Percentiles rank a stretch among this genome's conserved stretches.
These are phyloP conservation scores for Pilatotrama ljubarskyi DNA, from an alignment of 768 basidiomycete species.

Conservation along the genomic window DNA sequence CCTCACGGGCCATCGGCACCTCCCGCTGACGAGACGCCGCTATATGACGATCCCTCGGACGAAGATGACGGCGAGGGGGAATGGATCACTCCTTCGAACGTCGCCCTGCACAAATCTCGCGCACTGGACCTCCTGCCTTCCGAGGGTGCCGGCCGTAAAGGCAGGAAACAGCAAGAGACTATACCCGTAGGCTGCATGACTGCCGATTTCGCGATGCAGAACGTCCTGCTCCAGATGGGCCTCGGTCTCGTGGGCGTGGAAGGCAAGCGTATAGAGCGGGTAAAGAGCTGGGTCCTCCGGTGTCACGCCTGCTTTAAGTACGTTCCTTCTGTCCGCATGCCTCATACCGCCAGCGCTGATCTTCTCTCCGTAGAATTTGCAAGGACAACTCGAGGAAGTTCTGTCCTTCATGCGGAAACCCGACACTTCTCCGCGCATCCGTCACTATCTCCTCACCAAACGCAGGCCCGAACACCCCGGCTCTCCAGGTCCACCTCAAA, in stretches of 20 bases:
- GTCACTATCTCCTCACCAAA: conserved; percentile 77
- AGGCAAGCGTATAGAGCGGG: conserved; percentile 85
- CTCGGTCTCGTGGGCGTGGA: conserved; percentile 86
- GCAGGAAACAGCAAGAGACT: conserved; percentile 37
- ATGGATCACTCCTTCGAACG: conserved; percentile 95
- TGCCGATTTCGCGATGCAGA: conserved; percentile 99
- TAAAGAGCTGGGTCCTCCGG: conserved; percentile 93
- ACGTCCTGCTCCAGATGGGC: conserved; percentile 93
- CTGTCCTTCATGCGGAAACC: conserved; percentile 96
- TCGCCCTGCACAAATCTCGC: conserved; percentile 81
- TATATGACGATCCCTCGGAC: conserved; percentile 78
- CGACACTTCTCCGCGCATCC: conserved; percentile 86
- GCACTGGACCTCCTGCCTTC: conserved; percentile 81
- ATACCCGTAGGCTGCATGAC: conserved; percentile 92
- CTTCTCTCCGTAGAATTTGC: conserved; percentile 65
- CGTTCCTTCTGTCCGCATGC: conserved; percentile 37
- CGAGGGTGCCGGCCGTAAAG: conserved; percentile 35
- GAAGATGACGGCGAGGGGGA: conserved; percentile 87
- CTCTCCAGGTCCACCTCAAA: conserved; percentile 90
- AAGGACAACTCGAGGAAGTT: conserved; percentile 94
- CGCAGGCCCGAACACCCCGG: conserved; percentile 59
- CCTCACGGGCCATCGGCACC: conserved; percentile 17
- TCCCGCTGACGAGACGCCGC: conserved; percentile 27
- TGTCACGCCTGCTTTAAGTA: conserved; percentile 99
- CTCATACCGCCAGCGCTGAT: not conserved